These are phyloP conservation scores for Boechera stricta DNA, from an alignment of 345 rosid genomes.

Conservation along the genomic window DNA sequence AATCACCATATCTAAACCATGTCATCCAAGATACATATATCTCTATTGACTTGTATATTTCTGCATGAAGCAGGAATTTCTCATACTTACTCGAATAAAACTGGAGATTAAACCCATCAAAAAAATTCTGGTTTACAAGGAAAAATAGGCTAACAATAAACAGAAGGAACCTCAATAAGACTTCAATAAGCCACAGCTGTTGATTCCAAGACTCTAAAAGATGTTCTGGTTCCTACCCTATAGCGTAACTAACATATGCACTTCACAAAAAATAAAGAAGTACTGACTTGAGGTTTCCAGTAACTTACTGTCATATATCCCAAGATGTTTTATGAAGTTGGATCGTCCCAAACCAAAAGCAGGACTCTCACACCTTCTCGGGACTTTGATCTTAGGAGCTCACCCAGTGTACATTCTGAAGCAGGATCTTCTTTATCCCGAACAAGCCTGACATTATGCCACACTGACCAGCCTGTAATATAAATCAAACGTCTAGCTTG, in stretches of 20 bases:
- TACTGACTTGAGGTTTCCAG: slow-evolving; percentile 4
- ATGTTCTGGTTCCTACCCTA: slow-evolving; percentile 5
- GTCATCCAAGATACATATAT: slow-evolving; percentile 11
- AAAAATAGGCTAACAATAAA: slow-evolving; percentile 6
- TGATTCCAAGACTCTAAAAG: not conserved
- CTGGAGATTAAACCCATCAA: not conserved
- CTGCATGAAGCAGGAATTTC: not conserved
- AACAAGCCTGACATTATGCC: slow-evolving; percentile 80
- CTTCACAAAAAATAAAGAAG: slow-evolving; percentile 22
- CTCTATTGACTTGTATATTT: not conserved
- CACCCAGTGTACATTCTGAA: too few relatives aligned
- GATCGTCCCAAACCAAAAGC: slow-evolving; percentile 15
- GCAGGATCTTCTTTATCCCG: slow-evolving; percentile 25
- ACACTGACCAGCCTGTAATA: slow-evolving; percentile 96
- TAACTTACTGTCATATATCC: slow-evolving; percentile 81
- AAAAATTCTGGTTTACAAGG: not conserved
- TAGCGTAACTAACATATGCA: slow-evolving; percentile 11
- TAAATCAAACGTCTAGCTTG: slow-evolving; percentile 83
- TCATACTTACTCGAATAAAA: not conserved
- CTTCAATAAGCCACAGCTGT: not conserved
- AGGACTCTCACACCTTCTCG: too few relatives aligned
- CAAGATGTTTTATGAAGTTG: slow-evolving; percentile 88
- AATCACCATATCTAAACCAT: not conserved
- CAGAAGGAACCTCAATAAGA: not conserved
- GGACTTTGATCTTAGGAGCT: too few relatives aligned